A percentile compares a stretch with the other conserved stretches of the same genome.
phyloP scores from a whole-genome alignment of 169 alveolate genomes.

The Besnoitia besnoiti region DNA sequence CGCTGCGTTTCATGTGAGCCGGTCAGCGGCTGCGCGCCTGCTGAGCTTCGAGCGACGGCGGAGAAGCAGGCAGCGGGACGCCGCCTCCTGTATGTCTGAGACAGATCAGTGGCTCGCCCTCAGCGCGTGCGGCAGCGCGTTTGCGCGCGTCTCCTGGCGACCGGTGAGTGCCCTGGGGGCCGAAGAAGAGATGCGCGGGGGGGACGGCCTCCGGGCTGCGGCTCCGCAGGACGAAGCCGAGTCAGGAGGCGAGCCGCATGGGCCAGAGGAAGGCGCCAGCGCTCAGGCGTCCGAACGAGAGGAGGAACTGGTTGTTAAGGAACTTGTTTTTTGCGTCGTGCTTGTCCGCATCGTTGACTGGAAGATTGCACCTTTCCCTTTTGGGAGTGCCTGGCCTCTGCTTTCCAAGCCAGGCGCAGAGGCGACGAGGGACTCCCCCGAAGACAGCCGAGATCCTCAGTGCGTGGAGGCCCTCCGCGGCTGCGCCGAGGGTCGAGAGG shows the following conservation, averaged over 20 bases:
- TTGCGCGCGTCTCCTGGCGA: neutral
- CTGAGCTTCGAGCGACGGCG: neutral
- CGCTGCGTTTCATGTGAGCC: neutral
- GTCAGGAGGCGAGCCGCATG: neutral
- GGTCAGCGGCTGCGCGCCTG: neutral
- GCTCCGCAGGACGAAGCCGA: neutral
- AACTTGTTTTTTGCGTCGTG: conserved; percentile 9
- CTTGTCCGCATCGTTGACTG: conserved; percentile 20
- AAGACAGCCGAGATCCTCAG: neutral
- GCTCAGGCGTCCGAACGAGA: neutral
- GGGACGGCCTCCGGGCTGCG: neutral
- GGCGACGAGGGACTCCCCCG: neutral
- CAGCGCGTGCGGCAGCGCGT: conserved; percentile 9
- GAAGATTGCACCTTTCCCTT: neutral
- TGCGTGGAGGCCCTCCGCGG: neutral
- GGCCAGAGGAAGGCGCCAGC: neutral
- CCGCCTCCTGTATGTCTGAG: neutral
- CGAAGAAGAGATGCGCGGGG: neutral
- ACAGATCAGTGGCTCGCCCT: conserved; percentile 14
- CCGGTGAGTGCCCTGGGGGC: neutral
- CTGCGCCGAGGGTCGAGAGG: neutral
- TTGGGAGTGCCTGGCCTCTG: neutral
- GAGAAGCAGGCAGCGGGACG: neutral
- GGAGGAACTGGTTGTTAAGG: neutral
- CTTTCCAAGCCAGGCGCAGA: neutral